Evolutionary conservation across 306 rosid genomes (phyloP).

Genomic region (Corylus heterophylla): DNA sequence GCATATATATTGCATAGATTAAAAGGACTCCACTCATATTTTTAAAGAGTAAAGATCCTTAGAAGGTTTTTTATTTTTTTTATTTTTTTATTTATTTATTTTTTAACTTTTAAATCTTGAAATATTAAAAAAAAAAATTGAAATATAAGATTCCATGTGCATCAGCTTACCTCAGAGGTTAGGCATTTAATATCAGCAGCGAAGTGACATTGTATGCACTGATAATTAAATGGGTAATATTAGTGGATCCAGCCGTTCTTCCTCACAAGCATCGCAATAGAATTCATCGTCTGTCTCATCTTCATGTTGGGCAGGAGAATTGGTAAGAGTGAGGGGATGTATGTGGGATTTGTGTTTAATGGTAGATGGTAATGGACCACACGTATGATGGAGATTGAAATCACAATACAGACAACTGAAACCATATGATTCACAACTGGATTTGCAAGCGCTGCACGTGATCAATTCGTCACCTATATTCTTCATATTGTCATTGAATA

Average conservation of each 20-base stretch:
- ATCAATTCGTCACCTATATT: too few relatives aligned
- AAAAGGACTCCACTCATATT: too few relatives aligned
- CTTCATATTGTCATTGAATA: too few relatives aligned
- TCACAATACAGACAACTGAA: background rate
- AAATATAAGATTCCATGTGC: too few relatives aligned
- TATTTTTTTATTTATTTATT: too few relatives aligned
- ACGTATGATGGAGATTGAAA: slow-evolving; percentile 4
- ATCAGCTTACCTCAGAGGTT: background rate
- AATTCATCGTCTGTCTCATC: slow-evolving; percentile 1
- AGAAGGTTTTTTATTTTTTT: too few relatives aligned
- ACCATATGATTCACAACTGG: too few relatives aligned
- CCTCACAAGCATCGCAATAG: slow-evolving; percentile 17
- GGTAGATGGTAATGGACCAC: slow-evolving; percentile 13
- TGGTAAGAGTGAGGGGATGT: background rate
- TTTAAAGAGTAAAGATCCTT: too few relatives aligned
- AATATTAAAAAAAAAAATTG: too few relatives aligned
- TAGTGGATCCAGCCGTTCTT: background rate
- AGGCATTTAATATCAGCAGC: slow-evolving; percentile 8
- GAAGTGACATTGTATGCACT: background rate
- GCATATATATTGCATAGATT: too few relatives aligned
- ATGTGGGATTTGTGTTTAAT: background rate
- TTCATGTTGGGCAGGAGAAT: background rate
- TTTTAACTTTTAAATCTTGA: too few relatives aligned
- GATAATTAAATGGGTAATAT: background rate
- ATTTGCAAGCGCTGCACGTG: too few relatives aligned